Conservation (phyloP, 2,329 filamentous ascomycete genomes). For the Sporothrix dimorphospora region DNA sequence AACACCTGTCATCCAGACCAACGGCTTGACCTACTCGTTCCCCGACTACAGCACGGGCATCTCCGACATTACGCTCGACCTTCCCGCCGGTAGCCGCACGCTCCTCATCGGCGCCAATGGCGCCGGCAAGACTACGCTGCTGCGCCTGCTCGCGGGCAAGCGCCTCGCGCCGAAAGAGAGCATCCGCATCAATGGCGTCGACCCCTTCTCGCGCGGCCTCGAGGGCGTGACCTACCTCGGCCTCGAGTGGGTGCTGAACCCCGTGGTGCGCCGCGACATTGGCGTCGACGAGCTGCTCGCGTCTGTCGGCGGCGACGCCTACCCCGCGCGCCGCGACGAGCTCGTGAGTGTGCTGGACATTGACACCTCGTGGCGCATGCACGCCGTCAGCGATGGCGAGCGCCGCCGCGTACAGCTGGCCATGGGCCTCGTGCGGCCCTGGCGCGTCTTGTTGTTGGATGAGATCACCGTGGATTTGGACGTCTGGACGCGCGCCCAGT, state of each 20-base stretch:
- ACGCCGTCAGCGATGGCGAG: slow-evolving; percentile 92
- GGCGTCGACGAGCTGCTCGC: slow-evolving; percentile 83
- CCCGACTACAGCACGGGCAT: slow-evolving; percentile 83
- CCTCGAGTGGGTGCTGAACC: slow-evolving; percentile 97
- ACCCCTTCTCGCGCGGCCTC: slow-evolving; percentile 87
- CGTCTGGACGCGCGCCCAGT: slow-evolving; percentile 80
- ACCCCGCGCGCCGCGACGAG: slow-evolving; percentile 80
- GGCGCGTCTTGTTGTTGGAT: slow-evolving; percentile 87
- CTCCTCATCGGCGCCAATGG: slow-evolving; percentile 95
- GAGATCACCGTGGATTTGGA: slow-evolving; percentile 98
- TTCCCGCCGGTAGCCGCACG: slow-evolving; percentile 83
- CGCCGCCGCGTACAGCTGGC: slow-evolving; percentile 88
- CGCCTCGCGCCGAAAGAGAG: slow-evolving; percentile 78
- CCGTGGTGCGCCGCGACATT: slow-evolving; percentile 93
- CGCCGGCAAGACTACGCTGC: slow-evolving; percentile 93
- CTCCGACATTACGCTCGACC: slow-evolving; percentile 69
- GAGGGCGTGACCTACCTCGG: slow-evolving; percentile 97
- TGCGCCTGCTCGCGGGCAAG: slow-evolving; percentile 93
- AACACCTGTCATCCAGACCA: slow-evolving; percentile 70
- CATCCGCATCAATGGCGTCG: slow-evolving; percentile 78
- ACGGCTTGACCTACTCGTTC: slow-evolving; percentile 83
- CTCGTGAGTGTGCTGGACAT: slow-evolving; percentile 88
- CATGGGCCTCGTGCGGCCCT: slow-evolving; percentile 91
- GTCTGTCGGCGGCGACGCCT: slow-evolving; percentile 84
- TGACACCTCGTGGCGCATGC: slow-evolving; percentile 91